These are phyloP conservation scores for Isochrysis galbana DNA, from an alignment of 78 protist species.

Conservation along the genomic window DNA sequence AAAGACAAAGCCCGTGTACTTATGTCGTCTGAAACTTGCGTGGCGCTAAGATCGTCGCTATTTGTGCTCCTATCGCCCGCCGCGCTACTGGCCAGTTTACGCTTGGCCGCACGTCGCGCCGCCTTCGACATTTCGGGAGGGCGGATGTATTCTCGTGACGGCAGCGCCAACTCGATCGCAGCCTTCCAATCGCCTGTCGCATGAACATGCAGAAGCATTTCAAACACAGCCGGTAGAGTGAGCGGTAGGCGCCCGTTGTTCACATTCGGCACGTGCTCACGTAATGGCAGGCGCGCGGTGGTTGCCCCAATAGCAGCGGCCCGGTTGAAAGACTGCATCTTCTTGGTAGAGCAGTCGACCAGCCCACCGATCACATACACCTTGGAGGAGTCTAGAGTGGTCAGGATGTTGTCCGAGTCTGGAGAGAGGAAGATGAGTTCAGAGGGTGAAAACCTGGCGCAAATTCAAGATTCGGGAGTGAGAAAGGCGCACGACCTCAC, in stretches of 20 bases:
- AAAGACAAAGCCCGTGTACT: too few species aligned
- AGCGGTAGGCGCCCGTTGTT: background rate
- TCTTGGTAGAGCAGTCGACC: background rate
- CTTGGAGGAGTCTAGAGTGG: background rate
- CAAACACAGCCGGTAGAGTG: background rate
- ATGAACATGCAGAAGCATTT: background rate
- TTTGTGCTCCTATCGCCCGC: too few species aligned
- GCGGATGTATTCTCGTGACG: background rate
- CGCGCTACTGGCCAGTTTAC: too few species aligned
- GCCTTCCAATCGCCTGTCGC: background rate
- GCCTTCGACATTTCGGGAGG: background rate
- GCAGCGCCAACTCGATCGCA: background rate
- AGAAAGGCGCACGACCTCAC: background rate
- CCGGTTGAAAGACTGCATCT: background rate
- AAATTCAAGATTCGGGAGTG: background rate
- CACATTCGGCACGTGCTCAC: background rate
- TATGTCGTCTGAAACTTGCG: too few species aligned
- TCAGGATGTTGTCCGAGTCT: background rate
- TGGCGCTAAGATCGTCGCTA: too few species aligned
- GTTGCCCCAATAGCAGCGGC: background rate
- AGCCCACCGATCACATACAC: conserved; percentile 21
- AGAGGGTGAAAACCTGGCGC: background rate
- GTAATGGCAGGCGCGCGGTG: background rate
- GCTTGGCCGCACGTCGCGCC: background rate
- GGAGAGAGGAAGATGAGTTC: background rate